Base-by-base conservation (phyloP, 2,329 filamentous ascomycete species). In the Verticillium albo-atrum region DNA sequence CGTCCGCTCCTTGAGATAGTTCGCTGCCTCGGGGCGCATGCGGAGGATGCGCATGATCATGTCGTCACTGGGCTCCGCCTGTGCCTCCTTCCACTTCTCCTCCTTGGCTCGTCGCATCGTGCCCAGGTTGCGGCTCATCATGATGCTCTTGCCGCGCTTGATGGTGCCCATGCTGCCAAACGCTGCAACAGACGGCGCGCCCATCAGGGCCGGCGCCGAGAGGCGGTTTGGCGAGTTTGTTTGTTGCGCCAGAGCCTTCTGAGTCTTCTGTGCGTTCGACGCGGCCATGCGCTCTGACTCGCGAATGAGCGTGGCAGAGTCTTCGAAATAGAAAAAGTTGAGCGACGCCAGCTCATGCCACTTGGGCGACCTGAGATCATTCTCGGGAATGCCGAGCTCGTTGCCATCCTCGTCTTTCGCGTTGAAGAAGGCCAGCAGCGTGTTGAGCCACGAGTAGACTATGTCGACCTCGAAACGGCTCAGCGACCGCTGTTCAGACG, bases 311-410 rank as follows among this genome's bases (percentile, higher is more conserved):
- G 90, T 93, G 62, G 96, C 91, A 1, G 92, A 96, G 32, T 89
- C 85, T 69, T 98, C 93, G 70, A 95, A 96, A 79, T 99, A 99
- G 81, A 98, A 99, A 82, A 98, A 99, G 78, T 97, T 96, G 63
- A 99, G 84, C 63, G 92, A 94, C 65, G 95, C 91, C 58, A 99
- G 86, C 74, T 99, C 95, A 79, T 97, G 93, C 80, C 97, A 99
- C 82, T 99, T 99, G 70, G 94, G 91, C 65, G 92, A 96, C 76
- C 96, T 97, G 70, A 99, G 84, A 32, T 97, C 88, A 72, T 97
- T 93, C 52, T 91, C 85, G 0, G 93, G 90, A 3, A 99, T 92
- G 64, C 95, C 95, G 61, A 95, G 85, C 26, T 90, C 90, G 73
- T 94, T 90, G 58, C 93, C 68, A 15, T 90, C 85, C 68, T 97